Base-by-base conservation (phyloP, 2,329 filamentous ascomycete genomes). In the Penicillium sumatraense region DNA sequence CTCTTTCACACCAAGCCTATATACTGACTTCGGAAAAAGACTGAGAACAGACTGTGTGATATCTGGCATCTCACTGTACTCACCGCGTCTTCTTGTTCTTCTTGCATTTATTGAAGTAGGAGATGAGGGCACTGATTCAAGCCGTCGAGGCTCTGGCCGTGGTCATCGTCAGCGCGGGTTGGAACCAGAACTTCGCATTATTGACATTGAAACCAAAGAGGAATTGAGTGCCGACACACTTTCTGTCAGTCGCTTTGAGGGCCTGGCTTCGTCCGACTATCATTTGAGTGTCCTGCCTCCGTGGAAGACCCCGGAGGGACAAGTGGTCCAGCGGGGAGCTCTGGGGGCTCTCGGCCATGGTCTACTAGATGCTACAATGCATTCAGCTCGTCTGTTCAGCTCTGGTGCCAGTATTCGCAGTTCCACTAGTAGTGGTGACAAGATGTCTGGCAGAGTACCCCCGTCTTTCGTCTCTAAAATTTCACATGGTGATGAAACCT, bases 31-130 rank as follows among this genome's bases (percentile, higher is more conserved):
- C 9, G 23, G n/a, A n/a, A 23, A 16, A 62, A 93, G 89, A 76
- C 85, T 98, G 76, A 90, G 92, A 69, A 96, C 95, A 76, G 95
- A 99, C 79, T 98, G 95, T 81, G 92, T 96, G 73, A 91, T 99
- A 80, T 96, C 95, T 72, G 95, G 95, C 68, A 89, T 99, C 75
- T 96, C 93, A 62, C 83, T 99, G 76, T 98, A 97, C 86, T 96
- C 92, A 71, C 91, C 91, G 71, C 95, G 86, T 70, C 82, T 96
- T 64, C 83, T 99, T 74, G 85, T 96, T 67, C 89, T 98, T 68
- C 88, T 99, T 77, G 93, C 93, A 70, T 97, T 96, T 76, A 87
- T 92, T 68, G 88, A 88, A 57, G 85, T 88, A 33, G 89, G 91
- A 42, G 81, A 87, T 8, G 83, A 89, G 16, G 81, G 87, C 13